Evolutionary conservation across 371 early-diverging fungal genomes (phyloP).

Genomic region (Saksenaea oblongispora): DNA sequence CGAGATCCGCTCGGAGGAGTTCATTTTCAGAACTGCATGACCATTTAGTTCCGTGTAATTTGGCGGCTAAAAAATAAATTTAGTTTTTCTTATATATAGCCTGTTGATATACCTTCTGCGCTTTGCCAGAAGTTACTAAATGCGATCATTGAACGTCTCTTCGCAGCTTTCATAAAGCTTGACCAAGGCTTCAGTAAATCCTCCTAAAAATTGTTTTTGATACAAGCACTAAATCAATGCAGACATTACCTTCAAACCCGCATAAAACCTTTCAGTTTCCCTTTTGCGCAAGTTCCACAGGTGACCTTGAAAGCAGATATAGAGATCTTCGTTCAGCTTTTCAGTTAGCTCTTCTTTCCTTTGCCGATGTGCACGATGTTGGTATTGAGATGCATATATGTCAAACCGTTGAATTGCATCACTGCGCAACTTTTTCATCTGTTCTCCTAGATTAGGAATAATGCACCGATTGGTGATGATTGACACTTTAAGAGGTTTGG

Average conservation of each 20-base stretch:
- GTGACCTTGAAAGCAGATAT: constrained; percentile 82
- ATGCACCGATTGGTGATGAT: constrained; percentile 78
- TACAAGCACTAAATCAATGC: too few species aligned
- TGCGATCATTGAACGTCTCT: too few species aligned
- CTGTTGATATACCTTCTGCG: constrained; percentile 29
- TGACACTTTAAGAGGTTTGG: constrained; percentile 63
- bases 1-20: constrained; percentile 69
- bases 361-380: constrained; percentile 84
- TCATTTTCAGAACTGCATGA: constrained; percentile 62
- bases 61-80: constrained; percentile 46
- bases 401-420: constrained; percentile 78
- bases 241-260: too few species aligned
- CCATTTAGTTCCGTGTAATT: constrained; percentile 81
- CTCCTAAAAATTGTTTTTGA: too few species aligned
- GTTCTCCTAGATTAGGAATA: constrained; percentile 73
- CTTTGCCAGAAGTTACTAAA: too few species aligned
- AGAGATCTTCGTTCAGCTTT: constrained; percentile 76
- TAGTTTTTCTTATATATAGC: too few species aligned
- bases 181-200: constrained; percentile 37
- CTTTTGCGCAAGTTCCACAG: constrained; percentile 79
- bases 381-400: constrained; percentile 88
- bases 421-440: constrained; percentile 59
- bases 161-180: constrained; percentile 43
- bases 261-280: constrained; percentile 55
- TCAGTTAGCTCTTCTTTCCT: constrained; percentile 80